Evolutionary conservation across 495 filamentous ascomycete species (phyloP), one percentile per base, ranked within the genome.

Genomic region (Pyronema domesticum): DNA sequence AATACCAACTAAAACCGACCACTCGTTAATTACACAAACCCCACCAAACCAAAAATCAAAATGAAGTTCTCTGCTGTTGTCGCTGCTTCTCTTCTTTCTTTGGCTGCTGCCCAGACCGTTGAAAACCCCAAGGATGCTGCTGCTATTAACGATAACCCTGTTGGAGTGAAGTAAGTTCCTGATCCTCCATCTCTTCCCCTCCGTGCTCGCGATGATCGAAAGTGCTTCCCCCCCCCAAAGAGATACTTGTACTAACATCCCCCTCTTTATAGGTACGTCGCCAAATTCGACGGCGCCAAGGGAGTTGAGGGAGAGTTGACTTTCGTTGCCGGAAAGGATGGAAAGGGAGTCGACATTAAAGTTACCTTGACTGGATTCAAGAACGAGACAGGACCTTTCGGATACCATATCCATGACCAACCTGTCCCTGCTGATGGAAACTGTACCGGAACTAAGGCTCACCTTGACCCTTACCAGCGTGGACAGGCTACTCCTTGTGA

Each of bases 331-430:
- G 68, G 65, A 42, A 55, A 70, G 0, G 71, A 75, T 55, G 82
- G 83, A 39, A 70, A 71, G 19, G 87, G 86, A 44, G 75, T 86
- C 34, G 56, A 67, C 45, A 76, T 89, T 62, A 63, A 68, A 46
- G 69, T 88, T 54, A 69, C 69, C 49, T 70, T 94, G 58, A 71
- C 60, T 47, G 83, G 83, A 55, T 71, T 94, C 36, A 68, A 67
- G 35, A 76, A 74, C 34, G 30, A 53, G 23, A 53, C 58, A n/a
- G 82, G 82, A 4, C 81, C 85, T 5, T 87, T 87, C 71, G 59
- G 82, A 88, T 95, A 94, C 71, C 86, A 94, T 60, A 74, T 95
- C 62, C 86, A 94, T 71, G 77, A 79, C 54, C 65, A 71, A 43
- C 83, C 82, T 13, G 82, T 94, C 35, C 80, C 82, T 3, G 68